Evolutionary conservation across 1,139 yeast genomes (phyloP).

Genomic region (Pichia sp.): DNA sequence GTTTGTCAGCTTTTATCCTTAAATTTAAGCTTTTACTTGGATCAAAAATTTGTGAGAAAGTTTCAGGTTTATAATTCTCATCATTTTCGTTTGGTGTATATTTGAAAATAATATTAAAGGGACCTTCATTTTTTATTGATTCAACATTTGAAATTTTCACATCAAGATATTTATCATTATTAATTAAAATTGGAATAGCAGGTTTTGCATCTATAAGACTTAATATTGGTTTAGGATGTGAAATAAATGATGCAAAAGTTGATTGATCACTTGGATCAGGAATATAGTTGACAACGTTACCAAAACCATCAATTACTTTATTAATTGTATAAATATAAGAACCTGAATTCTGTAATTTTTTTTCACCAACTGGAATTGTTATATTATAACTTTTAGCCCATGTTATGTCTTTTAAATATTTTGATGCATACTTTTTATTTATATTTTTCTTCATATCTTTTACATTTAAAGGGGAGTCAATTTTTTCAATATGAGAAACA

Average conservation of each 20-base stretch:
- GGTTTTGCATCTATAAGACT: slow-evolving; percentile 37
- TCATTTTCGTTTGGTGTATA: slow-evolving; percentile 23
- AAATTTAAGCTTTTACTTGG: slow-evolving; percentile 28
- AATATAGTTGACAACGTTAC: slow-evolving; percentile 55
- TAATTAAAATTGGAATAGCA: slow-evolving; percentile 38
- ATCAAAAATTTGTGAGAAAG: slow-evolving; percentile 36
- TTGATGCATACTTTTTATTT: slow-evolving; percentile 11
- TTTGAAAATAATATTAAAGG: slow-evolving; percentile 40
- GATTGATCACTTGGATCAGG: slow-evolving; percentile 37
- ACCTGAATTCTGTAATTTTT: slow-evolving; percentile 45
- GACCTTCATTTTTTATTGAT: slow-evolving; percentile 36
- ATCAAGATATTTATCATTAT: slow-evolving; percentile 35
- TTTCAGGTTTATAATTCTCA: slow-evolving; percentile 27
- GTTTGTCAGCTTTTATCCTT: slow-evolving; percentile 37
- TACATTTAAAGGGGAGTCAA: slow-evolving; percentile 34
- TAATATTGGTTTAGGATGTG: slow-evolving; percentile 59
- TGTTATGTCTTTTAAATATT: slow-evolving; percentile 36
- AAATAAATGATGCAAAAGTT: slow-evolving; percentile 49
- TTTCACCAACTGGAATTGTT: slow-evolving; percentile 44
- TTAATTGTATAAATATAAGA: slow-evolving; percentile 59
- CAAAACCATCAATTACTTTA: slow-evolving; percentile 68
- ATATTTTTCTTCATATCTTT: slow-evolving; percentile 17
- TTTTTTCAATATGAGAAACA: slow-evolving; percentile 23
- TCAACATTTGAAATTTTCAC: slow-evolving; percentile 25
- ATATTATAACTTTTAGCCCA: slow-evolving; percentile 51